These are phyloP conservation scores for Xylaria sp. DNA, from an alignment of 2,329 filamentous ascomycete genomes.

Conservation along the genomic window DNA sequence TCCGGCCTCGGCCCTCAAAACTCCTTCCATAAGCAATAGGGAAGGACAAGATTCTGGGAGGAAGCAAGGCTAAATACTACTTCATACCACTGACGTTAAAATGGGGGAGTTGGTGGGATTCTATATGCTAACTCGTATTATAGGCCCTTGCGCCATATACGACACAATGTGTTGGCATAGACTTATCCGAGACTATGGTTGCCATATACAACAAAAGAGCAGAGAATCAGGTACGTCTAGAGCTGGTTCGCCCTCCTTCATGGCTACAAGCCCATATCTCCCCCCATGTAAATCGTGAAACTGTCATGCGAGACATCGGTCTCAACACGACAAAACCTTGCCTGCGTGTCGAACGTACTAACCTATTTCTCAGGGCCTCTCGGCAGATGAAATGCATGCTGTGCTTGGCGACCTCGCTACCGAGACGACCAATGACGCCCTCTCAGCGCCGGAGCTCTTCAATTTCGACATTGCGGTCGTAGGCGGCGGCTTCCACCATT, in stretches of 20 bases:
- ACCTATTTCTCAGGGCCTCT: constrained; percentile 56
- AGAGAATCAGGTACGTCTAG: constrained; percentile 59
- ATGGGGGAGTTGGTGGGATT: neutral
- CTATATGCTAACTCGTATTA: constrained; percentile 11
- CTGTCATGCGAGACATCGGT: neutral
- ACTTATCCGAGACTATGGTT: constrained; percentile 78
- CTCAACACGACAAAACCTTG: neutral
- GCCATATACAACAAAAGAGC: constrained; percentile 72
- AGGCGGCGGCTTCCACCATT: constrained; percentile 74
- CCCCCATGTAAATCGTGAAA: neutral
- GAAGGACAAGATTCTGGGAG: neutral
- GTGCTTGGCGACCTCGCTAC: constrained; percentile 67
- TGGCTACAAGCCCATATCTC: neutral
- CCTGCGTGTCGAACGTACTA: constrained; percentile 1
- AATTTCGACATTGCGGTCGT: constrained; percentile 76
- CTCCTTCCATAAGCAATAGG: neutral
- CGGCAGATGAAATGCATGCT: constrained; percentile 64
- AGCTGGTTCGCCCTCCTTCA: neutral
- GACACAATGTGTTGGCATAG: constrained; percentile 73
- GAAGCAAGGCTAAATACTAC: too few species aligned
- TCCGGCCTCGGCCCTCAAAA: neutral
- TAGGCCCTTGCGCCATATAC: constrained; percentile 71
- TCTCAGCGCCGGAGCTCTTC: constrained; percentile 71
- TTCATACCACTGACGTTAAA: too few species aligned
- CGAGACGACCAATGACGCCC: constrained; percentile 58